Conservation (phyloP, 192 early-diverging fungal genomes). For the Phlyctochytrium bullatum region DNA sequence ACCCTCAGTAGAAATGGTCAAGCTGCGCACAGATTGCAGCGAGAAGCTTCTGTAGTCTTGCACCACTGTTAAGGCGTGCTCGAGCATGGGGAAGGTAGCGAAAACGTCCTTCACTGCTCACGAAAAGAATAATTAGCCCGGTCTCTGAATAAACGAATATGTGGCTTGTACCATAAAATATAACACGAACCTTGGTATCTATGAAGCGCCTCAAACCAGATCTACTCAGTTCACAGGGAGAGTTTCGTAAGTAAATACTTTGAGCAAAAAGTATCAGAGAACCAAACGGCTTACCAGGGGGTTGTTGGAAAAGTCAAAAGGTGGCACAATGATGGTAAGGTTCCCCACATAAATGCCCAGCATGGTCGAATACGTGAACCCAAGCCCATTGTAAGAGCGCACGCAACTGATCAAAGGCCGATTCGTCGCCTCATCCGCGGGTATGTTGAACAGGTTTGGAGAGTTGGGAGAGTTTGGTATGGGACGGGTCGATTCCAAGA, state of each 20-base stretch:
- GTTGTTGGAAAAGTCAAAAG: conserved; percentile 55
- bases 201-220: conserved; percentile 75
- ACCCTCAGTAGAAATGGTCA: conserved; percentile 60
- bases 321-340: conserved; percentile 61
- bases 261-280: neutral
- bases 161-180: neutral
- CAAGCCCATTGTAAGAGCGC: conserved; percentile 48
- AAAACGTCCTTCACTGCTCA: conserved; percentile 64
- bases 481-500: conserved; percentile 37
- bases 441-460: neutral
- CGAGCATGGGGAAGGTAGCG: conserved; percentile 63
- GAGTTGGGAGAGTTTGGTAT: neutral
- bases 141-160: neutral
- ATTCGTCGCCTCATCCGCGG: conserved; percentile 3
- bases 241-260: neutral
- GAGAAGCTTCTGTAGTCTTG: conserved; percentile 49
- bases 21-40: conserved; percentile 54
- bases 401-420: conserved; percentile 40
- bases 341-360: conserved; percentile 56
- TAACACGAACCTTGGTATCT: conserved; percentile 55
- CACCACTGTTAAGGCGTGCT: conserved; percentile 64
- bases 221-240: conserved; percentile 4
- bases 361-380: conserved; percentile 48
- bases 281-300: conserved; percentile 28
- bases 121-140: neutral